A percentile compares a stretch with the other conserved stretches of the same genome.
Evolutionary conservation across 2,329 filamentous ascomycete species (phyloP).

Genomic region (Penicillium decumbens): DNA sequence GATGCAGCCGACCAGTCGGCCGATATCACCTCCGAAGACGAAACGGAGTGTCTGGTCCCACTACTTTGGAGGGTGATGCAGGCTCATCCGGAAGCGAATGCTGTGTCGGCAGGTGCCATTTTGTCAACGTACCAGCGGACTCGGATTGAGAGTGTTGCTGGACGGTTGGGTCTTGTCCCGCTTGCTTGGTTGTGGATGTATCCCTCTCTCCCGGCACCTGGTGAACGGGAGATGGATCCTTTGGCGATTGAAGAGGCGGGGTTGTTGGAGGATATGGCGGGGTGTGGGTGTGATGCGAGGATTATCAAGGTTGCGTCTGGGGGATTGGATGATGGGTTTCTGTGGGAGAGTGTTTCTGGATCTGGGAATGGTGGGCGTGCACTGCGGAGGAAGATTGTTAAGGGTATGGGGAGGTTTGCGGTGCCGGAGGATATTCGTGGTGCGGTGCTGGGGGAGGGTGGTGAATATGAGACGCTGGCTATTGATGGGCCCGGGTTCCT

Average conservation of each 20-base stretch:
- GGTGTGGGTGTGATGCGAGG: constrained; percentile 72
- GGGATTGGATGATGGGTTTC: constrained; percentile 71
- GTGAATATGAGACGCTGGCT: constrained; percentile 92
- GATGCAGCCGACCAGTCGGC: constrained; percentile 16
- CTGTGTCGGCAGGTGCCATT: constrained; percentile 85
- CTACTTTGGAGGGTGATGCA: constrained; percentile 64
- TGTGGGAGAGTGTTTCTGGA: constrained; percentile 73
- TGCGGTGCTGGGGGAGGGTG: constrained; percentile 82
- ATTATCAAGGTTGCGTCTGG: constrained; percentile 94
- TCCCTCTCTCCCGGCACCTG: constrained; percentile 60
- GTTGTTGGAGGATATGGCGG: constrained; percentile 76
- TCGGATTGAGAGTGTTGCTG: constrained; percentile 83
- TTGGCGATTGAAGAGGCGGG: constrained; percentile 29
- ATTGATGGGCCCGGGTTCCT: constrained; percentile 69
- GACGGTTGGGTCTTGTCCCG: constrained; percentile 75
- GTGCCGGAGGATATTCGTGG: constrained; percentile 54
- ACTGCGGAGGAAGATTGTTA: constrained; percentile 47
- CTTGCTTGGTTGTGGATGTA: constrained; percentile 93
- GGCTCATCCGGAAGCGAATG: constrained; percentile 74
- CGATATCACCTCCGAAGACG: constrained; percentile 52
- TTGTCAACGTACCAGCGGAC: constrained; percentile 94
- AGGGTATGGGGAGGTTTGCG: constrained; percentile 56
- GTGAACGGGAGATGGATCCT: constrained; percentile 19
- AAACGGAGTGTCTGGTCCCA: constrained; percentile 80
- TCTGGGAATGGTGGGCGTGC: constrained; percentile 33